A percentile compares a stretch with the other conserved stretches of the same genome.
Conservation (phyloP, 352 stramenopile species). For the Phytophthora syringae region DNA sequence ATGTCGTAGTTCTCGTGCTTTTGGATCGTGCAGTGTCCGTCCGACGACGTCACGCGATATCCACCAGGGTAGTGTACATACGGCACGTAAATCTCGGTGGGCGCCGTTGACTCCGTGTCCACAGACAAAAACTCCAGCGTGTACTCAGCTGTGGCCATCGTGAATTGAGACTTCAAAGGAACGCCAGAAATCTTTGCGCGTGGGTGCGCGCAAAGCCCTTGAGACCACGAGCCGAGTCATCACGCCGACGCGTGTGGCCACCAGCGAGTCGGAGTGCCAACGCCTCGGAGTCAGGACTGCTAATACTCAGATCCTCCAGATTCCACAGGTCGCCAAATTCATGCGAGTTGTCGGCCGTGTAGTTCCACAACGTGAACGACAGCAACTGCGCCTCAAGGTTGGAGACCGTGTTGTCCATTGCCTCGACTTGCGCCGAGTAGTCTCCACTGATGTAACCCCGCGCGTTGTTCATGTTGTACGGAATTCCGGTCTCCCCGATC, state of each 20-base stretch:
- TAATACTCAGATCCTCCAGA: constrained; percentile 82
- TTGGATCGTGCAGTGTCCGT: constrained; percentile 35
- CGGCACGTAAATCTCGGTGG: constrained; percentile 41
- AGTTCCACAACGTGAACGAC: constrained; percentile 90
- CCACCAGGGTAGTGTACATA: constrained; percentile 38
- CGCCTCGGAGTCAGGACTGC: constrained; percentile 47
- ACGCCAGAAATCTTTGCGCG: constrained; percentile 73
- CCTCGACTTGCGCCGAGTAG: constrained; percentile 50
- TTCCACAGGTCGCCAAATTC: constrained; percentile 80
- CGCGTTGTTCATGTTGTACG: constrained; percentile 62
- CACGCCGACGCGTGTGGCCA: constrained; percentile 34
- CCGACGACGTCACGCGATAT: constrained; percentile 34
- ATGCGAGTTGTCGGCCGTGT: constrained; percentile 78
- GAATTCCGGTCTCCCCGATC: constrained; percentile 67
- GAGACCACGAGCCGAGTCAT: constrained; percentile 52
- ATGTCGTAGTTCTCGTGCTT: constrained; percentile 52
- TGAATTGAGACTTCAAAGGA: constrained; percentile 62
- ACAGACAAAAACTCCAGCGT: constrained; percentile 56
- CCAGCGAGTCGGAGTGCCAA: constrained; percentile 30
- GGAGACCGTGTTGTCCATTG: constrained; percentile 67
- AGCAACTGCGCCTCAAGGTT: constrained; percentile 67
- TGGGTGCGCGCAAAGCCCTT: constrained; percentile 64
- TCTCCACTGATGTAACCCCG: constrained; percentile 46
- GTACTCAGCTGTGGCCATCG: constrained; percentile 48
- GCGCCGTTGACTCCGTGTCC: constrained; percentile 5